Conservation (phyloP, 106 monocot species). For the Alisma plantagoaquatica region DNA sequence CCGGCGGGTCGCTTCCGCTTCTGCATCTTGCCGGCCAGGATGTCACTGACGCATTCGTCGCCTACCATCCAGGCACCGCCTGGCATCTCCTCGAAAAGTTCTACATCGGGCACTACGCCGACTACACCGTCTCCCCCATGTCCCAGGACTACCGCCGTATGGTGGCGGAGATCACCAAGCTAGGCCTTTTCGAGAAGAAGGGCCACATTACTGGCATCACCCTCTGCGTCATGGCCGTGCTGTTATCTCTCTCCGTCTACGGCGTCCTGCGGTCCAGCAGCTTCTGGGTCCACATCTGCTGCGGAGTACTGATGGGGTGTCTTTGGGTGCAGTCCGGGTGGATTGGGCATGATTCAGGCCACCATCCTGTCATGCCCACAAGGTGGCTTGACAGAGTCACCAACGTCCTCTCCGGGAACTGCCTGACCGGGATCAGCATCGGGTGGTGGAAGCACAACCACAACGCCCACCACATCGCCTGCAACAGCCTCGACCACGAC, state of each 20-base stretch:
- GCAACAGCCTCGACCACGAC: slow-evolving; percentile 68
- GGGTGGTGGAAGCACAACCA: slow-evolving; percentile 75
- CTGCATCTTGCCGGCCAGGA: slow-evolving; percentile 58
- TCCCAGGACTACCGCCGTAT: slow-evolving; percentile 45
- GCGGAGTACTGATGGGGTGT: slow-evolving; percentile 31
- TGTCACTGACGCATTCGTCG: slow-evolving; percentile 65
- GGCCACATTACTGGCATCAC: slow-evolving; percentile 19
- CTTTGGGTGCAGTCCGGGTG: slow-evolving; percentile 44
- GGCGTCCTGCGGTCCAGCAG: slow-evolving; percentile 4
- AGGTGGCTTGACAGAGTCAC: slow-evolving; percentile 8
- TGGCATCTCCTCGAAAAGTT: slow-evolving; percentile 37
- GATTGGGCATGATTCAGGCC: slow-evolving; percentile 48
- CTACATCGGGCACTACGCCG: slow-evolving; percentile 27
- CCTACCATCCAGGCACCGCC: slow-evolving; percentile 46
- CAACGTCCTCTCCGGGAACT: slow-evolving; percentile 39
- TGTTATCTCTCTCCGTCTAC: slow-evolving; percentile 18
- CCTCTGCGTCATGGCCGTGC: slow-evolving; percentile 8
- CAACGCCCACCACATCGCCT: slow-evolving; percentile 69
- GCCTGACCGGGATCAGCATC: slow-evolving; percentile 48
- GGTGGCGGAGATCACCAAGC: slow-evolving; percentile 27
- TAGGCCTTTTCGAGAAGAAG: slow-evolving; percentile 39
- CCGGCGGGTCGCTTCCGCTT: slow-evolving; percentile 67
- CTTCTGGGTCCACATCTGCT: slow-evolving; percentile 10
- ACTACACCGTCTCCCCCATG: slow-evolving; percentile 36
- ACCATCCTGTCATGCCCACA: slow-evolving; percentile 29